These are phyloP conservation scores for Corylus avellana DNA, from an alignment of 306 rosid genomes.

Conservation along the genomic window DNA sequence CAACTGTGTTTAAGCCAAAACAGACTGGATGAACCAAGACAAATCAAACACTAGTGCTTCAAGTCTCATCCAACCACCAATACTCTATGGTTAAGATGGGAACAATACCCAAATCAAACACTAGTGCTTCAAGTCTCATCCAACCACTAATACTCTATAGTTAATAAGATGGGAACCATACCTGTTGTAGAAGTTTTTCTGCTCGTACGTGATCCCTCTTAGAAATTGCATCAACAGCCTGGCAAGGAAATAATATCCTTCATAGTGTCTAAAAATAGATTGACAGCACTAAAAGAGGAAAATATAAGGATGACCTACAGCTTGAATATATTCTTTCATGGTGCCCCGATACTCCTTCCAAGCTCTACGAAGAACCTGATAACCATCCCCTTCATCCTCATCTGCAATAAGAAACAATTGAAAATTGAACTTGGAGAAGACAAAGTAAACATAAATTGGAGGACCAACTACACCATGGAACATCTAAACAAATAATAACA, in stretches of 20 bases:
- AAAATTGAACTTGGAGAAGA: conserved; percentile 11
- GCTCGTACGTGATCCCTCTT: conserved; percentile 58
- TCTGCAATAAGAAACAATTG: conserved; percentile 38
- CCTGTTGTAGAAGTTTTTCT: conserved; percentile 60
- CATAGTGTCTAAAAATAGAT: conserved; percentile 24
- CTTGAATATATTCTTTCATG: conserved; percentile 72
- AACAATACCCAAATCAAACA: conserved; percentile 35
- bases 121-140: too few relatives aligned
- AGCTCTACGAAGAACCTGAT: conserved; percentile 62
- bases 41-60: background rate
- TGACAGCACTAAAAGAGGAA: background rate
- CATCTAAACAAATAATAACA: conserved; percentile 8
- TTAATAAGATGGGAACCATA: conserved; percentile 9
- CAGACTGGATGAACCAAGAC: background rate
- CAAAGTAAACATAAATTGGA: background rate
- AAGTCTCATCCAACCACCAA: conserved; percentile 18
- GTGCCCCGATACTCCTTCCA: conserved; percentile 67
- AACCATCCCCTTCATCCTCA: conserved; percentile 61
- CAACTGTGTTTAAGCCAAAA: background rate
- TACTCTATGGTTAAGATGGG: conserved; percentile 10
- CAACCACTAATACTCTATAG: too few relatives aligned
- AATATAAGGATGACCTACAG: conserved; percentile 51
- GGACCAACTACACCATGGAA: conserved; percentile 5
- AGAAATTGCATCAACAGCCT: conserved; percentile 81
- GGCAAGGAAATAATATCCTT: conserved; percentile 33